phyloP scores from a whole-genome alignment of 768 basidiomycete genomes.

The Naganishia vaughanmartiniae region DNA sequence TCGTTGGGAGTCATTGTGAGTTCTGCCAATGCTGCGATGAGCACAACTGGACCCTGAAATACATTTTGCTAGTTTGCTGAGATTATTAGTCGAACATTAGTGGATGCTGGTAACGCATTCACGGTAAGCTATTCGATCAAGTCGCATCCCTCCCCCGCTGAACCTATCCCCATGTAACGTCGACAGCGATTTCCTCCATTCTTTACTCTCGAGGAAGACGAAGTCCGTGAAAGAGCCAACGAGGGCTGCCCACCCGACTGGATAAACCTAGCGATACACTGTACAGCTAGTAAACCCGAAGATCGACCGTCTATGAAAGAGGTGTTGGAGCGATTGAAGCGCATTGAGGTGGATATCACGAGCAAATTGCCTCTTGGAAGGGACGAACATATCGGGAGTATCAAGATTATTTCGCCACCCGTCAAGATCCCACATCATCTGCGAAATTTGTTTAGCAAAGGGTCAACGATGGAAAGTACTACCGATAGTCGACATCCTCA shows the following conservation, averaged over 20 bases:
- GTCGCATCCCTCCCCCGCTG: no score
- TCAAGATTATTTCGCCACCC: conserved; percentile 64
- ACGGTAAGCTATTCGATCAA: conserved; percentile 37
- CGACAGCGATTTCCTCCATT: conserved; percentile 74
- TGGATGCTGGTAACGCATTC: conserved; percentile 64
- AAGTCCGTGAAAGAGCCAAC: conserved; percentile 67
- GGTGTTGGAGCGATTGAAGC: conserved; percentile 73
- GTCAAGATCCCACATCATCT: conserved; percentile 29
- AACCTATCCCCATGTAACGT: conserved; percentile 38
- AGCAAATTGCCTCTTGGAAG: conserved; percentile 63
- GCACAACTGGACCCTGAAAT: no score
- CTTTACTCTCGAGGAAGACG: conserved; percentile 72
- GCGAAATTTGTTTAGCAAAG: conserved; percentile 27
- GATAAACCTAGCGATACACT: conserved; percentile 73
- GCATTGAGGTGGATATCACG: conserved; percentile 81
- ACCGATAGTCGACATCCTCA: background rate
- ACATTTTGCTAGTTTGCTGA: conserved; percentile 73
- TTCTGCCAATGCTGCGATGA: background rate
- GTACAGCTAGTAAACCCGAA: conserved; percentile 65
- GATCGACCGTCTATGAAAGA: conserved; percentile 71
- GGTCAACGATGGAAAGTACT: background rate
- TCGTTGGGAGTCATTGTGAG: conserved; percentile 62
- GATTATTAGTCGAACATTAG: conserved; percentile 77
- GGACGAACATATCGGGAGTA: conserved; percentile 75
- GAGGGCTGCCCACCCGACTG: conserved; percentile 76